Evolutionary conservation across 257 asterid species (phyloP).

Genomic region (Coffea canephora): DNA sequence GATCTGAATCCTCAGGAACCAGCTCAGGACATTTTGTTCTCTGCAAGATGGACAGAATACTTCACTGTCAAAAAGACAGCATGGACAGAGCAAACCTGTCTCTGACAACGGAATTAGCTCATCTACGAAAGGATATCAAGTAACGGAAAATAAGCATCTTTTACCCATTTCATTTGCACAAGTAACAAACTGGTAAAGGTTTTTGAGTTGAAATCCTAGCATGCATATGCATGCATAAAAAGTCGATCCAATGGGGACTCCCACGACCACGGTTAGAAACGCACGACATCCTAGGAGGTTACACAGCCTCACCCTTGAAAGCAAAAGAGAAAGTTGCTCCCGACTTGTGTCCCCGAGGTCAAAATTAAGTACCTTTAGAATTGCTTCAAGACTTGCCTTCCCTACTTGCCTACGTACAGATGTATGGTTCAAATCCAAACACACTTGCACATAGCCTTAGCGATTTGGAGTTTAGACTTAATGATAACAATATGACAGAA

Average conservation of each 20-base stretch:
- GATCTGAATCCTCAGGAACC: slow-evolving; percentile 73
- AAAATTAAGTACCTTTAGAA: background rate
- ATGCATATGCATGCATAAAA: background rate
- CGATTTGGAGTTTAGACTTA: too few relatives aligned
- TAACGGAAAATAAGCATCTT: background rate
- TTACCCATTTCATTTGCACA: background rate
- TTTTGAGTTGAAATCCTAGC: background rate
- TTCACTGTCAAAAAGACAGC: background rate
- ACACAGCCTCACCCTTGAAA: background rate
- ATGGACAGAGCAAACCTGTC: background rate
- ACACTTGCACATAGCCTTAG: too few relatives aligned
- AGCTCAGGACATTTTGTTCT: slow-evolving; percentile 80
- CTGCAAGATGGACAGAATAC: slow-evolving; percentile 39
- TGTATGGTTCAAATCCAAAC: background rate
- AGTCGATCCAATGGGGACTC: background rate
- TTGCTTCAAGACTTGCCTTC: background rate
- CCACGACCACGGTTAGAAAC: background rate
- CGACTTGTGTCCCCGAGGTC: background rate
- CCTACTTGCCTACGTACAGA: background rate
- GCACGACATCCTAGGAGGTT: background rate
- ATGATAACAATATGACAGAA: too few relatives aligned
- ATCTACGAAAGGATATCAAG: background rate
- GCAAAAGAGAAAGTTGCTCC: background rate
- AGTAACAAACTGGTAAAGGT: background rate
- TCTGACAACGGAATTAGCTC: background rate